phyloP scores from a whole-genome alignment of 768 basidiomycete genomes.

The Lactarius quietus region DNA sequence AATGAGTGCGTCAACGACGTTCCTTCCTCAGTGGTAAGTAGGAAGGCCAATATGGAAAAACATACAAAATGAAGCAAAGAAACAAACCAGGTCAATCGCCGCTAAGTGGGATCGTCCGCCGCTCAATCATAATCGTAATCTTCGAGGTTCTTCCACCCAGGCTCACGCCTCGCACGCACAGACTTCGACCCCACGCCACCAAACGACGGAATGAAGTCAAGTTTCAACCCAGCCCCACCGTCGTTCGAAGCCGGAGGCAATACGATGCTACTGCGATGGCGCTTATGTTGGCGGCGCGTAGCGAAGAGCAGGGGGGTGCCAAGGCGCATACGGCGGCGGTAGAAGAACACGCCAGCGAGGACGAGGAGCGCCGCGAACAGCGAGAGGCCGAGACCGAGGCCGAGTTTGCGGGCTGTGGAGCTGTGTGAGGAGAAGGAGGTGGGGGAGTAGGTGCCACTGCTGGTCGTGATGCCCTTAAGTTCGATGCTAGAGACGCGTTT shows the following conservation, averaged over 20 bases:
- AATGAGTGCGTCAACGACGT: neutral
- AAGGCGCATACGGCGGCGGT: neutral
- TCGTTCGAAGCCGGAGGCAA: no score
- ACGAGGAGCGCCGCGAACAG: neutral
- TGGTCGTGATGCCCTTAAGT: neutral
- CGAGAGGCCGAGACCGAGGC: slow-evolving; percentile 13
- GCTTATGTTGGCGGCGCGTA: neutral
- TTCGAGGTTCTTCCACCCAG: slow-evolving; percentile 15
- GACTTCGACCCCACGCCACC: neutral
- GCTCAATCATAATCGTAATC: slow-evolving; percentile 2
- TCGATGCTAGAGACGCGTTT: neutral
- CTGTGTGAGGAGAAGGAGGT: neutral
- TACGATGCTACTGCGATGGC: neutral
- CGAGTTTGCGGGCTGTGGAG: neutral
- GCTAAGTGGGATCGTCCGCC: no score
- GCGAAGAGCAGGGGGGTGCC: neutral
- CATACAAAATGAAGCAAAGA: neutral
- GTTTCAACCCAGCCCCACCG: neutral
- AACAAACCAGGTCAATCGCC: no score
- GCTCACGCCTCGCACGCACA: neutral
- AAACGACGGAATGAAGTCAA: slow-evolving; percentile 2
- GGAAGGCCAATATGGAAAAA: neutral
- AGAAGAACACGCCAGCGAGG: neutral
- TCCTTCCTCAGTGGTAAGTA: neutral
- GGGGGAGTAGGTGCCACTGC: neutral